Evolutionary conservation across 306 rosid species (phyloP).

Genomic region (Hylodesmum podocarpum): DNA sequence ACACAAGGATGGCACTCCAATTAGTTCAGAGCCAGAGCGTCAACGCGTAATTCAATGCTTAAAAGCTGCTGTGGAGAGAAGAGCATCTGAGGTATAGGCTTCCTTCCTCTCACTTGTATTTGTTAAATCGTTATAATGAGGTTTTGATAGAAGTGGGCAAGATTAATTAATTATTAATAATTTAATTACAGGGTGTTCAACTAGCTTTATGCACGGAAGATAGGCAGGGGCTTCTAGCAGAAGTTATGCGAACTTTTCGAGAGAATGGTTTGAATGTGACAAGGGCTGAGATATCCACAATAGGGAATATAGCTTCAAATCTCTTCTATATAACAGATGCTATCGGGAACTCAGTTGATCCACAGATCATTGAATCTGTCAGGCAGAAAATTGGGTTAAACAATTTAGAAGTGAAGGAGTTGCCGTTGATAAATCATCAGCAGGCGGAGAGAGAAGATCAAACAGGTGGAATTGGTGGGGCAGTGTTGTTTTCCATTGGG

Average conservation of each 20-base stretch:
- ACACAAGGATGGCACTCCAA: conserved; percentile 92
- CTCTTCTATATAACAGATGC: conserved; percentile 83
- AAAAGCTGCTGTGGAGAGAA: conserved; percentile 81
- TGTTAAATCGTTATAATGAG: neutral
- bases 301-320: conserved; percentile 50
- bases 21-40: conserved; percentile 88
- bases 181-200: conserved; percentile 67
- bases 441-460: conserved; percentile 59
- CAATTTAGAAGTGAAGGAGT: conserved; percentile 71
- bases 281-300: conserved; percentile 83
- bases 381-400: conserved; percentile 69
- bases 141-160: neutral
- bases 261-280: conserved; percentile 88
- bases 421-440: conserved; percentile 49
- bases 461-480: conserved; percentile 77
- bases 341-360: conserved; percentile 60
- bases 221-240: conserved; percentile 71
- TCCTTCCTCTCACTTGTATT: neutral
- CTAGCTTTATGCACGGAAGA: conserved; percentile 69
- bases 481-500: conserved; percentile 81
- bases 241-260: conserved; percentile 83
- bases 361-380: conserved; percentile 61
- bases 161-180: neutral
- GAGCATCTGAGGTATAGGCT: conserved; percentile 73
- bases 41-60: conserved; percentile 89